phyloP scores from a whole-genome alignment of 345 rosid genomes.

The Linum tenue region DNA sequence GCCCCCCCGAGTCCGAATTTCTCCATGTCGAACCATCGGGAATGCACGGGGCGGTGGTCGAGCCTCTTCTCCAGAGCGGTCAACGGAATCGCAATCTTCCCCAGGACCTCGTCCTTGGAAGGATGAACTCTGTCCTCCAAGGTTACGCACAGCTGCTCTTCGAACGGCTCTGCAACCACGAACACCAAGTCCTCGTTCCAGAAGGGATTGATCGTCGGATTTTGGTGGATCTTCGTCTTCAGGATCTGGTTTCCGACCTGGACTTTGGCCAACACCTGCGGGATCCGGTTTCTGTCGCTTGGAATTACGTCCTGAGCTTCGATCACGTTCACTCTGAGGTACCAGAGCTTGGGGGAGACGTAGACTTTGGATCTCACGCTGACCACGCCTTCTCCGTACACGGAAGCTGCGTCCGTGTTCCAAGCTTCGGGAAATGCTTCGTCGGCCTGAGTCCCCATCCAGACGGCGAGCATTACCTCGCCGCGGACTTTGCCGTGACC shows the following conservation, averaged over 20 bases:
- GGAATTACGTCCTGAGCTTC: constrained; percentile 84
- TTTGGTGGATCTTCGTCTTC: constrained; percentile 43
- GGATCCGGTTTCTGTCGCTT: constrained; percentile 49
- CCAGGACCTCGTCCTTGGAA: constrained; percentile 58
- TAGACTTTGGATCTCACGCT: constrained; percentile 69
- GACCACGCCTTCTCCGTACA: constrained; percentile 53
- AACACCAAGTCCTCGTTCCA: constrained; percentile 91
- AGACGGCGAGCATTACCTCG: constrained; percentile 79
- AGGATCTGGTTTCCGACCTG: constrained; percentile 75
- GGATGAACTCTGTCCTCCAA: constrained; percentile 62
- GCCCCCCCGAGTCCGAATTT: constrained; percentile 61
- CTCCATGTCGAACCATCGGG: constrained; percentile 86
- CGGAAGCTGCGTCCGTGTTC: constrained; percentile 69
- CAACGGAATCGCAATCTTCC: constrained; percentile 50
- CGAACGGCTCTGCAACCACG: constrained; percentile 90
- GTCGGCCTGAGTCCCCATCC: constrained; percentile 96
- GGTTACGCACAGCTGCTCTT: constrained; percentile 58
- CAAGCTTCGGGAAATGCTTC: constrained; percentile 84
- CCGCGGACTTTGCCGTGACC: constrained; percentile 70
- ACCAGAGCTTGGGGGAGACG: constrained; percentile 84
- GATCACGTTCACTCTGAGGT: constrained; percentile 66
- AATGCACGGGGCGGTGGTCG: constrained; percentile 73
- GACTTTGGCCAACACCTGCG: constrained; percentile 63
- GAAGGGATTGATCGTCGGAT: constrained; percentile 39
- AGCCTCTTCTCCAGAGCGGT: constrained; percentile 58